A percentile compares a stretch with the other conserved stretches of the same genome.
Conservation (phyloP, 2,329 filamentous ascomycete genomes). For the Trichoderma harzianum region DNA sequence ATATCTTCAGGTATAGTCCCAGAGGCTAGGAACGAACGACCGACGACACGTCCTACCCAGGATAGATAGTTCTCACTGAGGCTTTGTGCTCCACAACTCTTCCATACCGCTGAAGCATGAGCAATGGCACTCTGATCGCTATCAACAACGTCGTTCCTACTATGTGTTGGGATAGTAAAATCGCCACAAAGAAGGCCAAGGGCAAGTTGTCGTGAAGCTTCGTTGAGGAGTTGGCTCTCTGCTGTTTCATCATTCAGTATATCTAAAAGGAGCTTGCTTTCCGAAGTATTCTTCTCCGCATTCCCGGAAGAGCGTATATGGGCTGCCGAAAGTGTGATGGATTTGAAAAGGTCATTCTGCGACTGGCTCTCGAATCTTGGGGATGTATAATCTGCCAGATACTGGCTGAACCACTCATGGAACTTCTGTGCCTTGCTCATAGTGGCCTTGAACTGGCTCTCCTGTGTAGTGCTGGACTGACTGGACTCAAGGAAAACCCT, state of each 20-base stretch:
- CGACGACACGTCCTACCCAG: conserved; percentile 84
- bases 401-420: conserved; percentile 72
- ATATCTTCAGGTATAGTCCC: conserved; percentile 63
- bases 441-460: conserved; percentile 75
- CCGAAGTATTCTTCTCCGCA: conserved; percentile 65
- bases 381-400: conserved; percentile 61
- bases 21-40: conserved; percentile 75
- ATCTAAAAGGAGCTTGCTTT: conserved; percentile 75
- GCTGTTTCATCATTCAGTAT: conserved; percentile 71
- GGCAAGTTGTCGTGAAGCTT: conserved; percentile 66
- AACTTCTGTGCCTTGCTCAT: conserved; percentile 73
- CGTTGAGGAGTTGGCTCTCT: conserved; percentile 62
- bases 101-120: conserved; percentile 68
- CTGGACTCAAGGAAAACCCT: conserved; percentile 70
- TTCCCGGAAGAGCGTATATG: conserved; percentile 66
- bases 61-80: conserved; percentile 68
- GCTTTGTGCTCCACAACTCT: conserved; percentile 64
- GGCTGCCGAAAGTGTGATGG: conserved; percentile 66
- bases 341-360: conserved; percentile 57
- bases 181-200: conserved; percentile 70
- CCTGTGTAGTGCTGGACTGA: conserved; percentile 78
- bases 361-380: conserved; percentile 45
- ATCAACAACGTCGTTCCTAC: conserved; percentile 61
- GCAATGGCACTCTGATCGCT: conserved; percentile 60
- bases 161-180: conserved; percentile 56